Conservation (phyloP, 331 rosid genomes). For the Rosa hybrid region DNA sequence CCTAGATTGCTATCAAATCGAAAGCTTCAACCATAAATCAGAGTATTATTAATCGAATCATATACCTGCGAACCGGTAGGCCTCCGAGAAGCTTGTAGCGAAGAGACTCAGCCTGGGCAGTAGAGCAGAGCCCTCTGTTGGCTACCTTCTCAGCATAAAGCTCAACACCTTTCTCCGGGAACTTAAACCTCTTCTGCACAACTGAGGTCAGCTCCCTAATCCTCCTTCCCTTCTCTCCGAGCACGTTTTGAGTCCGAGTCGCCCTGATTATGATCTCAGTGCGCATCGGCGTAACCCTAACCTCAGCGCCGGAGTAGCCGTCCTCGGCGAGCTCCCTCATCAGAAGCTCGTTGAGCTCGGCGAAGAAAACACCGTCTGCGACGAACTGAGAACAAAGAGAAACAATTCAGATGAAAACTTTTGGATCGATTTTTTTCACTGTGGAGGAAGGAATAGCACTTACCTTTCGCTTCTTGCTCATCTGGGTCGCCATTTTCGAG, state of each 20-base stretch:
- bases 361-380: constrained; percentile 93
- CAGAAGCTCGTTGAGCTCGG: constrained; percentile 86
- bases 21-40: not conserved
- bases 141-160: constrained; percentile 93
- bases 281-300: constrained; percentile 93
- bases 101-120: constrained; percentile 92
- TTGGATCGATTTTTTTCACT: not conserved
- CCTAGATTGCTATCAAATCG: not conserved
- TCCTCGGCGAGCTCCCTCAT: constrained; percentile 93
- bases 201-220: constrained; percentile 89
- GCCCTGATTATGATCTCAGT: constrained; percentile 98
- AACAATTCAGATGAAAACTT: not conserved
- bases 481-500: constrained; percentile 65
- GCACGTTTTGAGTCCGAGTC: constrained; percentile 89
- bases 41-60: not conserved
- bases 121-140: constrained; percentile 88
- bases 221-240: constrained; percentile 97
- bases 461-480: constrained; percentile 96
- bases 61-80: constrained; percentile 86
- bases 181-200: constrained; percentile 93
- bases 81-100: constrained; percentile 99
- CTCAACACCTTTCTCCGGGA: constrained; percentile 86
- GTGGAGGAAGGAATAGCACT: not conserved
- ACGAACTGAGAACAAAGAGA: constrained; percentile 54
- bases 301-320: constrained; percentile 95